Conservation (phyloP, 441 rosid genomes). For the Iberis amara region DNA sequence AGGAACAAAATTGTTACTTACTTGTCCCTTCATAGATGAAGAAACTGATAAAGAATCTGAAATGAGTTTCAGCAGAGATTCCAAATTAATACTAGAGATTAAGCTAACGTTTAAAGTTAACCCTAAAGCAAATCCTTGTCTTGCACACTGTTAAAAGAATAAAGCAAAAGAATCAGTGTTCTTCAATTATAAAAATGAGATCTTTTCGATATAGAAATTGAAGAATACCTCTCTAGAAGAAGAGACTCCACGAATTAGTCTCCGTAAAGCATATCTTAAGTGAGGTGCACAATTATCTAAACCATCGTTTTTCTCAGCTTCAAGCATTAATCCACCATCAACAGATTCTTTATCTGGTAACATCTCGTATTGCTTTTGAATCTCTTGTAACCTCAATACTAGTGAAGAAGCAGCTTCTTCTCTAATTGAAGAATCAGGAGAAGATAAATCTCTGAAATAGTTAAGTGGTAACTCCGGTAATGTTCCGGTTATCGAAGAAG, state of each 20-base stretch:
- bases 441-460: slow-evolving; percentile 70
- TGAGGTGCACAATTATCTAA: slow-evolving; percentile 78
- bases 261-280: slow-evolving; percentile 71
- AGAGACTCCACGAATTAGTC: slow-evolving; percentile 89
- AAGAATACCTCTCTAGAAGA: slow-evolving; percentile 79
- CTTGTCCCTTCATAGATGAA: slow-evolving; percentile 95
- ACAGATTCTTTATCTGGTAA: slow-evolving; percentile 44
- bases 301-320: slow-evolving; percentile 87
- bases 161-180: neutral
- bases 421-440: slow-evolving; percentile 48
- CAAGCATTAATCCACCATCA: slow-evolving; percentile 57
- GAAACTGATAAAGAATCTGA: slow-evolving; percentile 63
- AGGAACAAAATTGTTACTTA: slow-evolving; percentile 30
- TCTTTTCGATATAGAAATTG: neutral
- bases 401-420: slow-evolving; percentile 60
- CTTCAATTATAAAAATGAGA: too few species aligned
- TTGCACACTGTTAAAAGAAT: slow-evolving; percentile 62
- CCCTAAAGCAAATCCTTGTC: slow-evolving; percentile 94
- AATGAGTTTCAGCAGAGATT: slow-evolving; percentile 66
- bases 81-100: slow-evolving; percentile 55
- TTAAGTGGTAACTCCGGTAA: slow-evolving; percentile 65
- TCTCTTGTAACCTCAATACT: slow-evolving; percentile 57
- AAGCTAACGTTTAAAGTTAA: slow-evolving; percentile 51
- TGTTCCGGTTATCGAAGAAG: slow-evolving; percentile 26
- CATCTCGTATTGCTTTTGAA: slow-evolving; percentile 63